Percentiles rank a stretch among this genome's conserved stretches.
Evolutionary conservation across 2,329 filamentous ascomycete species (phyloP).

Genomic region (Helicocarpus griseus): DNA sequence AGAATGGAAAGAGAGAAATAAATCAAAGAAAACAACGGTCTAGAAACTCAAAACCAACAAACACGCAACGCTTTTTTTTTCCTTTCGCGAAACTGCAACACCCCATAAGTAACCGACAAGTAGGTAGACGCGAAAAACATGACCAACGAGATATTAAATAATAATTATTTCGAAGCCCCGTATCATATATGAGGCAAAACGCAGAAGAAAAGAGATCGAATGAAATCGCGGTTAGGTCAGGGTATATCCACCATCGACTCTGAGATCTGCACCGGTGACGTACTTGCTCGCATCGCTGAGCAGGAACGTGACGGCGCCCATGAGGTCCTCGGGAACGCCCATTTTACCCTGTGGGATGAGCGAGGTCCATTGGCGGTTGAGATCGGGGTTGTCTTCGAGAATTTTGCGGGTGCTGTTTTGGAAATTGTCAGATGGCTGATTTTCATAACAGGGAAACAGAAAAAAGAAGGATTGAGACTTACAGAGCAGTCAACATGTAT

Average conservation of each 20-base stretch:
- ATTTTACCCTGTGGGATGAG: constrained; percentile 90
- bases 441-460: constrained; percentile 8
- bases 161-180: too few relatives aligned
- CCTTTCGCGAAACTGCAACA: too few relatives aligned
- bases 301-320: constrained; percentile 84
- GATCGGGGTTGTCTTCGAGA: constrained; percentile 80
- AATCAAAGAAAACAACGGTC: too few relatives aligned
- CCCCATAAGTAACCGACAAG: too few relatives aligned
- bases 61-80: neutral
- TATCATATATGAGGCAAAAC: too few relatives aligned
- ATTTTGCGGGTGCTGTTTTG: constrained; percentile 74
- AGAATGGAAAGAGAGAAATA: too few relatives aligned
- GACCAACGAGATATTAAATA: too few relatives aligned
- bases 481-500: constrained; percentile 93
- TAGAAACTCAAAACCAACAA: neutral
- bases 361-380: constrained; percentile 83
- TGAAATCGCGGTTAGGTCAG: constrained; percentile 46
- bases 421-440: constrained; percentile 2
- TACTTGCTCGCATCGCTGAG: constrained; percentile 70
- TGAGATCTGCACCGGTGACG: constrained; percentile 64
- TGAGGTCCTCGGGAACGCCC: constrained; percentile 82
- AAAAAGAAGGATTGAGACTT: constrained; percentile 34
- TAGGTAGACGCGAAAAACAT: neutral
- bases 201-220: neutral
- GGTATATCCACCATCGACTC: constrained; percentile 86